Evolutionary conservation across 1,139 yeast species (phyloP).

Genomic region (Taphrina sp.): DNA sequence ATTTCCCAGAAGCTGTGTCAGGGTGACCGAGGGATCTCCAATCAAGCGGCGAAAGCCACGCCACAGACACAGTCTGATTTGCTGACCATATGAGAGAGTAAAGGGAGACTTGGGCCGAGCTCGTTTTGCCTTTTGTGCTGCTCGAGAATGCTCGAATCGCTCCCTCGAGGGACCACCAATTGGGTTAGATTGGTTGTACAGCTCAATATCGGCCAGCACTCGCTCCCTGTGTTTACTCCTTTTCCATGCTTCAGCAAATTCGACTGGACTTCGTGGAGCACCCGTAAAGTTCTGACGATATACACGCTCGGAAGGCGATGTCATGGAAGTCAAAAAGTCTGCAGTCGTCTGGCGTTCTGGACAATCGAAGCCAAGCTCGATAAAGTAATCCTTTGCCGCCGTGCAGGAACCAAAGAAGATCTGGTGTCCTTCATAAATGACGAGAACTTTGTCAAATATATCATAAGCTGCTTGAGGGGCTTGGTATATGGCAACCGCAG

Average conservation of each 20-base stretch:
- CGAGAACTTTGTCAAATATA: constrained; percentile 68
- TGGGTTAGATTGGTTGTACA: constrained; percentile 39
- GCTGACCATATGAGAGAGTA: constrained; percentile 43
- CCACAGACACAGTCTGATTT: constrained; percentile 53
- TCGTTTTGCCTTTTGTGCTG: constrained; percentile 43
- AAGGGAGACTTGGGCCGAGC: constrained; percentile 45
- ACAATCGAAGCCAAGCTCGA: constrained; percentile 67
- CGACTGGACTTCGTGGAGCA: constrained; percentile 64
- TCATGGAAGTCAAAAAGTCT: constrained; percentile 74
- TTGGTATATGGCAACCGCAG: constrained; percentile 77
- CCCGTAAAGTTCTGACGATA: constrained; percentile 57
- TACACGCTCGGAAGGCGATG: constrained; percentile 68
- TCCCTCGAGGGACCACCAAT: constrained; percentile 17
- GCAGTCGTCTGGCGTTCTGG: constrained; percentile 79
- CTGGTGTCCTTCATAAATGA: constrained; percentile 75
- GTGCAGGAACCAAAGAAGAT: constrained; percentile 66
- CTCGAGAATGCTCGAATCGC: constrained; percentile 30
- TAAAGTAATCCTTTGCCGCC: constrained; percentile 60
- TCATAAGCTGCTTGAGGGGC: constrained; percentile 77
- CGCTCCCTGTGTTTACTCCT: constrained; percentile 54
- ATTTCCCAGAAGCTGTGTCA: constrained; percentile 62
- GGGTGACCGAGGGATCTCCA: constrained; percentile 66
- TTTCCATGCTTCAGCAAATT: constrained; percentile 66
- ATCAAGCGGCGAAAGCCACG: constrained; percentile 64
- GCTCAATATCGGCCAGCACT: constrained; percentile 49